These are phyloP conservation scores for Yamadazyma pseudoaaseri DNA, from an alignment of 1,139 yeast species.

Conservation along the genomic window DNA sequence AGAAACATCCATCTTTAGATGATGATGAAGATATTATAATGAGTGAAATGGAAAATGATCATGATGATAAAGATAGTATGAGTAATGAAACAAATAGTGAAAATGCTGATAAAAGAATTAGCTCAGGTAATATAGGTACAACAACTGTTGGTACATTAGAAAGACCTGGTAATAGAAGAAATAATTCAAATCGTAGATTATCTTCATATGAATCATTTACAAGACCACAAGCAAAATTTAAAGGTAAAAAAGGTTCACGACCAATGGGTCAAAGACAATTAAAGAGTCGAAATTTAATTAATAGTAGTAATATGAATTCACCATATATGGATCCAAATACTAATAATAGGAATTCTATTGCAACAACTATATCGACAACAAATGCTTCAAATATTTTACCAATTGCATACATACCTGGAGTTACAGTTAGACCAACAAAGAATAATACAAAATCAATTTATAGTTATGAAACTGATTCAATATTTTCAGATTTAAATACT, in stretches of 20 bases:
- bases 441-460: conserved; percentile 48
- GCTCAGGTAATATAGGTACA: conserved; percentile 3
- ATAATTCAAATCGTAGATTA: conserved; percentile 25
- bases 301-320: conserved; percentile 7
- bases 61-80: conserved; percentile 18
- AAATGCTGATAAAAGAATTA: conserved; percentile 2
- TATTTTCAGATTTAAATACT: conserved; percentile 50
- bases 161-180: conserved; percentile 10
- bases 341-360: conserved; percentile 43
- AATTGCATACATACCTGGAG: conserved; percentile 95
- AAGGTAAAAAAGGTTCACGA: conserved; percentile 11
- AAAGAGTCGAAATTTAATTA: conserved; percentile 12
- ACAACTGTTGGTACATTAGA: conserved; percentile 3
- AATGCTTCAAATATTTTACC: conserved; percentile 87
- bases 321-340: conserved; percentile 26
- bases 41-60: conserved; percentile 21
- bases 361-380: conserved; percentile 63
- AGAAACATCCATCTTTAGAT: conserved; percentile 23
- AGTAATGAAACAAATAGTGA: conserved; percentile 13
- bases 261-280: conserved; percentile 13
- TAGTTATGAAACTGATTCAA: conserved; percentile 50
- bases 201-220: conserved; percentile 49
- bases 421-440: conserved; percentile 60
- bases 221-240: conserved; percentile 29
- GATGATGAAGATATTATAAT: conserved; percentile 24